Percentiles rank a stretch among this genome's conserved stretches.
Evolutionary conservation across 371 early-diverging fungal species (phyloP).

Genomic region (Caulochytrium protostelioides): DNA sequence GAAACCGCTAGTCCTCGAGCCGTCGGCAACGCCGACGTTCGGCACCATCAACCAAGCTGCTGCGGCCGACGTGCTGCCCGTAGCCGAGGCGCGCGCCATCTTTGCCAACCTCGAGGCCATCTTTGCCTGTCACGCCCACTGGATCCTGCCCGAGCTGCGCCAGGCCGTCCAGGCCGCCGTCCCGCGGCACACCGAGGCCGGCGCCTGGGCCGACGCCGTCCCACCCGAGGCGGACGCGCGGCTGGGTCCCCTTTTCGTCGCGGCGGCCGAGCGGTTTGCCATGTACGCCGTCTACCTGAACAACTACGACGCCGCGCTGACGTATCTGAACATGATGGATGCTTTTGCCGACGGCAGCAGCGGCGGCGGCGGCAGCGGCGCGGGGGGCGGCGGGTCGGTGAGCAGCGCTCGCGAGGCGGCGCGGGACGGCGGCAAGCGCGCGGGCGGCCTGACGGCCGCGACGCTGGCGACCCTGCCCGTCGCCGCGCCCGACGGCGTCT

Average conservation of each 20-base stretch:
- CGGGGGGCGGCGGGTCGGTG: slow-evolving; percentile 8
- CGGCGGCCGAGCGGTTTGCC: slow-evolving; percentile 30
- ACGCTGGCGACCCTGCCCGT: background rate
- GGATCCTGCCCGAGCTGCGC: slow-evolving; percentile 29
- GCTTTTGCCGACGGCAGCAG: slow-evolving; percentile 2
- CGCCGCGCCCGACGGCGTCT: background rate
- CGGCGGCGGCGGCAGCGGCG: slow-evolving; percentile 6
- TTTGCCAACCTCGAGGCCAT: slow-evolving; percentile 50
- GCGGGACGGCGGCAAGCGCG: background rate
- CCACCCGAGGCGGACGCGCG: slow-evolving; percentile 12
- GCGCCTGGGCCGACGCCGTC: slow-evolving; percentile 19
- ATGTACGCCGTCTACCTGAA: slow-evolving; percentile 52
- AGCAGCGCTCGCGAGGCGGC: slow-evolving; percentile 4
- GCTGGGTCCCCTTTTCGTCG: slow-evolving; percentile 12
- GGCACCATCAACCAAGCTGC: background rate
- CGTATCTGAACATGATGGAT: slow-evolving; percentile 22
- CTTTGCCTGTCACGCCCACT: slow-evolving; percentile 35
- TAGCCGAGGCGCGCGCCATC: slow-evolving; percentile 26
- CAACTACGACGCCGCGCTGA: slow-evolving; percentile 44
- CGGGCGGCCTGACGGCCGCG: slow-evolving; percentile 1
- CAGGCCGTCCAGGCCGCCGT: slow-evolving; percentile 13
- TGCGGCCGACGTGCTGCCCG: slow-evolving; percentile 10
- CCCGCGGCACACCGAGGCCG: slow-evolving; percentile 1
- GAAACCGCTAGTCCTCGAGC: slow-evolving; percentile 10
- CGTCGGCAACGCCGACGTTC: slow-evolving; percentile 5